Conservation (phyloP, 176 grass and related monocot genomes). For the Ananas comosus region DNA sequence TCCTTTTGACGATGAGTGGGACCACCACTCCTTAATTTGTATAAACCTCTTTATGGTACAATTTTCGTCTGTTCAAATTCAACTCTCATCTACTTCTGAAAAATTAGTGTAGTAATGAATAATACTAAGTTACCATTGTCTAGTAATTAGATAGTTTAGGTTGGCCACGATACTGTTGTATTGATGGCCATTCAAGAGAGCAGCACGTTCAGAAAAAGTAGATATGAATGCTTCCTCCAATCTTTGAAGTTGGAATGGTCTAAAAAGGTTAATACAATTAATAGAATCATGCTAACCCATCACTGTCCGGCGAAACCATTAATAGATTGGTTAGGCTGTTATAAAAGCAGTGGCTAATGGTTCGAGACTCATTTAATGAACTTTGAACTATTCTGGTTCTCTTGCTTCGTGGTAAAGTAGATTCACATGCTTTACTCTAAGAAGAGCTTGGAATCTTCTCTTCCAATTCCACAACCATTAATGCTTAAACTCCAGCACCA, state of each 20-base stretch:
- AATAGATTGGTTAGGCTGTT: neutral
- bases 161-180: conserved; percentile 21
- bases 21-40: too few species aligned
- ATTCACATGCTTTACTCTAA: neutral
- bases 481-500: too few species aligned
- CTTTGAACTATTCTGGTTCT: neutral
- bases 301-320: neutral
- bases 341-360: neutral
- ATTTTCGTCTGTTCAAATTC: too few species aligned
- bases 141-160: conserved; percentile 25
- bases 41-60: too few species aligned
- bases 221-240: neutral
- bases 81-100: too few species aligned
- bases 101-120: too few species aligned
- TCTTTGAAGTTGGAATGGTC: neutral
- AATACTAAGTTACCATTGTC: too few species aligned
- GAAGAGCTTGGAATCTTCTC: neutral
- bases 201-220: neutral
- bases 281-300: neutral
- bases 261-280: neutral
- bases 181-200: neutral
- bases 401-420: neutral
- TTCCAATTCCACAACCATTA: neutral
- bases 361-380: neutral
- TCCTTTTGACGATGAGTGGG: too few species aligned